Conservation (phyloP, 75 land plant genomes). For the Cunninghamia lanceolata region DNA sequence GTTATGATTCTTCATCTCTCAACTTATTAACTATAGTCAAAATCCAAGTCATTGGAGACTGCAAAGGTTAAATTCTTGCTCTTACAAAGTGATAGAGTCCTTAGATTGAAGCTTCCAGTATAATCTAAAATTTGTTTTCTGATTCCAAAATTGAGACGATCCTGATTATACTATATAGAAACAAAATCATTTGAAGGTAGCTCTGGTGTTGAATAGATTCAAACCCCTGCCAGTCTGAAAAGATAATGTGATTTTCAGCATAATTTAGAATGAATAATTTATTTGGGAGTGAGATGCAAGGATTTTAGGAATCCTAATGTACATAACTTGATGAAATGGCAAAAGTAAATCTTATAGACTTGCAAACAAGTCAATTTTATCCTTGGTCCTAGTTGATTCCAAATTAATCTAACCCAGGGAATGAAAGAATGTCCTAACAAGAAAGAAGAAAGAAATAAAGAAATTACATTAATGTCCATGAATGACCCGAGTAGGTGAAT, state of each 20-base stretch:
- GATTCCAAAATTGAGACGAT: neutral
- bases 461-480: neutral
- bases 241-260: neutral
- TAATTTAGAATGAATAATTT: neutral
- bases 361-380: neutral
- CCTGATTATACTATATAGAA: neutral
- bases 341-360: neutral
- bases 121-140: neutral
- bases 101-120: neutral
- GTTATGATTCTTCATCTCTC: neutral
- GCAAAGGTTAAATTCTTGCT: neutral
- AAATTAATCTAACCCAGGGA: neutral
- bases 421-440: neutral
- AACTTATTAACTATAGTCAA: neutral
- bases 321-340: neutral
- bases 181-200: neutral
- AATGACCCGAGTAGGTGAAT: neutral
- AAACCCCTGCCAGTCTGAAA: neutral
- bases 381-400: neutral
- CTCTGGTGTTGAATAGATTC: neutral
- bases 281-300: neutral
- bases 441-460: neutral
- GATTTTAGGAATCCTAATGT: neutral
- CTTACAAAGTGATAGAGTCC: neutral
- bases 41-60: neutral